Base-by-base conservation (phyloP, 257 asterid genomes). In the Rubia yunnanensis region DNA sequence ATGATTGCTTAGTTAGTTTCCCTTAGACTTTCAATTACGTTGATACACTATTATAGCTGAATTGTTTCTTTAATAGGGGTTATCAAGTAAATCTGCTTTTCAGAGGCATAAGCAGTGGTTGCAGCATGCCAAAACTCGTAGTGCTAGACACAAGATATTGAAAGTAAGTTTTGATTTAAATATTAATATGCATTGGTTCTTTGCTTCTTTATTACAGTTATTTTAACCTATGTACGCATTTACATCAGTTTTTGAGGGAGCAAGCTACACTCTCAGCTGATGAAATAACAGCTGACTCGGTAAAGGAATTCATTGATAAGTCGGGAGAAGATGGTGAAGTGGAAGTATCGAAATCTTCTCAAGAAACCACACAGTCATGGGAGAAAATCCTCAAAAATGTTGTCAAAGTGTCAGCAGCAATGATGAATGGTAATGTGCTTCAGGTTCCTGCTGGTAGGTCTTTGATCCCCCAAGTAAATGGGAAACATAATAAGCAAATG, bases 71-170 rank as follows among this genome's bases (percentile, higher is more conserved):
- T 69, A 22, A 65, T 83, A 91, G 98, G 98, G 90, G 15, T 91
- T 88, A 60, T 91, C 98, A 4, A 83, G 79, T 77, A 88, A 88
- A 84, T 88, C 96, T 74, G 94, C 95, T 65, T 88, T 88, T 70
- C 89, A 86, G 85, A 85, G 96, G 73, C 96, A 88, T 76, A 88
- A 91, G 71, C 96, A 91, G 81, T 88, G 96, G 98, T 74, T 86
- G 76, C 92, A 82, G 69, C 91, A 88, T 80, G 98, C 98, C 66
- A 91, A 91, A 82, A 91, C 98, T 48, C 98, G 92, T 58, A 88
- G 96, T 76, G 96, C 96, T 59, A 85, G 94, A 4, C 96, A 91
- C 86, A 91, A 91, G 80, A 91, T 91, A 66, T 86, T 91, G 91
- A 91, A 86, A 82, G 98, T 91, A 83, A 26, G 94, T 58, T 63